phyloP scores from a whole-genome alignment of 768 basidiomycete species.

The Auriscalpium vulgare region DNA sequence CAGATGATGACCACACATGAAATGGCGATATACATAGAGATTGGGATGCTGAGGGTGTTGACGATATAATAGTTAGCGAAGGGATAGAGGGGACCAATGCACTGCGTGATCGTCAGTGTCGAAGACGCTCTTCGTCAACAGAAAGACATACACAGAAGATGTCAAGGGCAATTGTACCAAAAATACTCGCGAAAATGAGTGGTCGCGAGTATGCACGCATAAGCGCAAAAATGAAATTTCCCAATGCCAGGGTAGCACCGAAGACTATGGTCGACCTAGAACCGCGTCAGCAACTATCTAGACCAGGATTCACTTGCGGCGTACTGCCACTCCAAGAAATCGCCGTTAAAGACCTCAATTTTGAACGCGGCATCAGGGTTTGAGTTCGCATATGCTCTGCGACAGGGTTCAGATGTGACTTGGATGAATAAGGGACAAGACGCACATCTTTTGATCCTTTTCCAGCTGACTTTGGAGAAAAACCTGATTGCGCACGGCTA shows the following conservation, averaged over 20 bases:
- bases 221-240: constrained; percentile 35
- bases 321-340: constrained; percentile 38
- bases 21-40: constrained; percentile 40
- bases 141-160: constrained; percentile 30
- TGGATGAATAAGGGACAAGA: not conserved
- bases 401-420: not conserved
- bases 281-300: not conserved
- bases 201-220: constrained; percentile 40
- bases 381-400: constrained; percentile 22
- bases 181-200: constrained; percentile 36
- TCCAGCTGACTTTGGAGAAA: constrained; percentile 21
- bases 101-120: constrained; percentile 15
- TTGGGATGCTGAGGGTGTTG: constrained; percentile 35
- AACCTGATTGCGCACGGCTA: constrained; percentile 29
- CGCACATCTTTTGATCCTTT: constrained; percentile 16
- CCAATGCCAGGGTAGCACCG: constrained; percentile 42
- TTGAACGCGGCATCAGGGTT: constrained; percentile 31
- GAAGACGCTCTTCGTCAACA: too few relatives aligned
- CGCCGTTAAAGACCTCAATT: constrained; percentile 37
- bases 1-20: constrained; percentile 35
- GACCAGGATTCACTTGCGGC: not conserved
- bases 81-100: constrained; percentile 44
- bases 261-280: constrained; percentile 35
- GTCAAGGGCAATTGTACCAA: constrained; percentile 40
- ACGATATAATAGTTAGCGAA: constrained; percentile 35